These are phyloP conservation scores for Cicer bijugum DNA, from an alignment of 306 rosid genomes.

Conservation along the genomic window DNA sequence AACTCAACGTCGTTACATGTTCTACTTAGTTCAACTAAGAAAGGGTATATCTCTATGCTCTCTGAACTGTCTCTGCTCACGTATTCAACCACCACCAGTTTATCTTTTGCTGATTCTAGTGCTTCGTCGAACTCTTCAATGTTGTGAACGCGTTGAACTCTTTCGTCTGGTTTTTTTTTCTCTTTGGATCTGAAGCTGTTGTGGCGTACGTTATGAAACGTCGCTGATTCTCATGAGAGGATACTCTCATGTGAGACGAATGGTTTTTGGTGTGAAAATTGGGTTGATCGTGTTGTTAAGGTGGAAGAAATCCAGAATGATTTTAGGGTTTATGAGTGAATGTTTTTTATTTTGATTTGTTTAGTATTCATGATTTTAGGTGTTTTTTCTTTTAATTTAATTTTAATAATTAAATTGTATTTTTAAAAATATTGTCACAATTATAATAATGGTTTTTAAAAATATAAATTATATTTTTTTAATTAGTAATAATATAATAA, in stretches of 20 bases:
- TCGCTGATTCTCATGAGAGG: not conserved
- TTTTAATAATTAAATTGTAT: too few species aligned
- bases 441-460: too few species aligned
- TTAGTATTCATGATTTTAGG: too few species aligned
- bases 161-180: conserved; percentile 47
- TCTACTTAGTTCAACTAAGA: conserved; percentile 78
- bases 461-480: too few species aligned
- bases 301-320: too few species aligned
- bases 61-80: conserved; percentile 55
- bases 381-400: too few species aligned
- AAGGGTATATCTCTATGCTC: conserved; percentile 78
- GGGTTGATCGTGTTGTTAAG: too few species aligned
- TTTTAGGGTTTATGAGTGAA: too few species aligned
- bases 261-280: conserved; percentile 4
- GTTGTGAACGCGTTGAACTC: conserved; percentile 68
- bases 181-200: conserved; percentile 53
- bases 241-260: not conserved
- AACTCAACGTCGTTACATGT: conserved; percentile 82
- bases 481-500: too few species aligned
- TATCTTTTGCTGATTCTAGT: conserved; percentile 64
- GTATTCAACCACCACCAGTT: conserved; percentile 83
- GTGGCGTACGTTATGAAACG: conserved; percentile 56
- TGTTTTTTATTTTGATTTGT: too few species aligned
- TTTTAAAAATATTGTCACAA: too few species aligned
- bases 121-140: conserved; percentile 75